Base-by-base conservation (phyloP, 83 land plant genomes). In the Picea abies region DNA sequence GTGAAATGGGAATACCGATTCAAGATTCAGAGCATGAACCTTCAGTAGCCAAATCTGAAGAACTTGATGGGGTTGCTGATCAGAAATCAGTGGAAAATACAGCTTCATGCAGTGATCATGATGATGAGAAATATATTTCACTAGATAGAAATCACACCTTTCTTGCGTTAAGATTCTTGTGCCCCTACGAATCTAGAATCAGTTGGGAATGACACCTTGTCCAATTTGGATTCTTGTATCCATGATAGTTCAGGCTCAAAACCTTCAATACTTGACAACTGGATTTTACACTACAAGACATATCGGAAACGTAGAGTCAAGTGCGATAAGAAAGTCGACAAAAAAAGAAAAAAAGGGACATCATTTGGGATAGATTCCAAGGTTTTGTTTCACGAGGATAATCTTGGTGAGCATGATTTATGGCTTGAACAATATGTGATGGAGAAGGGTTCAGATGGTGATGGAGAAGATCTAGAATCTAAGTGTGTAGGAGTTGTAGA, bases 331-430 rank as follows among this genome's bases (percentile, higher is more conserved):
- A 93, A 86, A 47, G 63, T 78, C 37, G 80, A 83, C 16, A 96
- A 86, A 81, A 97, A 87, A 78, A 94, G 86, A n/a, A 93, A 95
- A 98, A 83, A 97, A 94, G 88, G 99, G 99, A 87, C 69, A 20
- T 90, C 90, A 56, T 39, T 22, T 71, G 86, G 89, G 22, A 66
- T 93, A 63, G 83, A 84, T 29, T 88, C 98, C 41, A 93, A 88
- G 63, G 76, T 80, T 63, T 82, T 98, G 71, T 89, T 98, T 82
- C 93, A 94, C 32, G 91, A 94, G 76, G 93, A 92, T 69, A 94
- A 85, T 85, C 96, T 97, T 49, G 96, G 94, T 60, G 99, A 98
- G 85, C 95, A 94, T 82, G 99, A 98, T 76, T 98, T 98, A 82
- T 94, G 92, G 85, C 89, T 97, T 11, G 99, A 96, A 83, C 96